Conservation (phyloP, 2,329 filamentous ascomycete genomes). For the Diaporthe nobilis region DNA sequence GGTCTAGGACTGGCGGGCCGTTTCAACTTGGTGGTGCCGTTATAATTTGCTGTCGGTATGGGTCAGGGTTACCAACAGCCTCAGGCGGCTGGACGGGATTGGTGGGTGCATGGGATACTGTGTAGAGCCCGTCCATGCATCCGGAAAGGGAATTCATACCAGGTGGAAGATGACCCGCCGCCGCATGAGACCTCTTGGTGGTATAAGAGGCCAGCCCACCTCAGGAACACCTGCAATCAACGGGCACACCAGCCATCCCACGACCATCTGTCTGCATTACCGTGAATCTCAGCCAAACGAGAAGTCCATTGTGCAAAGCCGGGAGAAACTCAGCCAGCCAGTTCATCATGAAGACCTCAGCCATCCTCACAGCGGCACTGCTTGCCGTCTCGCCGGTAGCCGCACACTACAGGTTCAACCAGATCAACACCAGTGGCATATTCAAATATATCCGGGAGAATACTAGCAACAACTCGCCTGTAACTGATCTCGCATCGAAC, state of each 20-base stretch:
- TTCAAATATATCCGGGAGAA: conserved; percentile 61
- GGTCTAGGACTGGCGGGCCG: conserved; percentile 19
- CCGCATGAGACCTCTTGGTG: not conserved
- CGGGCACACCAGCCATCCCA: not conserved
- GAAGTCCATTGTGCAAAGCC: too few relatives aligned
- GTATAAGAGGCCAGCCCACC: not conserved
- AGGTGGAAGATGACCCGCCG: conserved; percentile 24
- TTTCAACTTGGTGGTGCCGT: conserved; percentile 27
- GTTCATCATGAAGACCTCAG: conserved; percentile 52
- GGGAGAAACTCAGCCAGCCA: not conserved
- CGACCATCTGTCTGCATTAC: not conserved
- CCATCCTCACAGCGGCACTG: conserved; percentile 49
- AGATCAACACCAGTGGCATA: conserved; percentile 51
- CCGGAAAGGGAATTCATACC: not conserved
- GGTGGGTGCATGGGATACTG: not conserved
- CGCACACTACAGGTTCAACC: conserved; percentile 60
- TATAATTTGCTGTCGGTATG: not conserved
- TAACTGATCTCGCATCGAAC: conserved; percentile 56
- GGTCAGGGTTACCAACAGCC: not conserved
- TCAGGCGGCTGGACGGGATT: not conserved
- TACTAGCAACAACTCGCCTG: conserved; percentile 63
- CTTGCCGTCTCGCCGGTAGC: conserved; percentile 52
- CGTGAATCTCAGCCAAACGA: not conserved
- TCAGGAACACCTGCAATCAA: not conserved
- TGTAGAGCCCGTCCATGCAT: not conserved